Evolutionary conservation across 768 basidiomycete species (phyloP), one percentile per base, ranked within the genome.

Genomic region (Collybia sp.): DNA sequence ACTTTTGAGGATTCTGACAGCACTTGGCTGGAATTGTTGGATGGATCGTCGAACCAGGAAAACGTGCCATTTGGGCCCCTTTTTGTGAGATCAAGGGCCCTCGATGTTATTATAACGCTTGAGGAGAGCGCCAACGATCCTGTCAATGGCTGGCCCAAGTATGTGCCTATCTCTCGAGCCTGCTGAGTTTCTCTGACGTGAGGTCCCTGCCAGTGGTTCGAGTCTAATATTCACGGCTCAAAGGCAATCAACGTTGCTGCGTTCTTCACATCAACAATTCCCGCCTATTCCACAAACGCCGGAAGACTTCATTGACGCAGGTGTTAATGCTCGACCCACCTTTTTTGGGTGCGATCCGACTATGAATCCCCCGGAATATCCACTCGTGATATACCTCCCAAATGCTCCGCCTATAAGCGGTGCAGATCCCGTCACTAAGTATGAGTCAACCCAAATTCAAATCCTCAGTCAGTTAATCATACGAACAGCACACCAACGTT

Each of bases 341-440:
- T 89, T 92, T 67, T 91, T 89, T 65, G 90, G 89, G 2, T 91
- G 89, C 58, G 65, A 84, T 54, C 76, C 81, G 12, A 57, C 44
- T 2, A 58, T 72, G 39, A 60, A 19, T 3, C 73, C 81, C 12
- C 63, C 77, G 1, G 76, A 78, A 46, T 85, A 73, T 50, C 88
- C 88, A 0, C 52, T 91, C 15, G 63, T 91, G 34, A 75, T 91
- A 36, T 89, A 86, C 55, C 68, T 91, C 6, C 89, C 90, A 5
- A 88, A 85, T 58, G 73, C 85, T 25, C 85, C 88, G n/a, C 84
- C 84, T 2, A 53, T 81, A 15, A 72, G 70, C 45, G 84, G 83
- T 17, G 72, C 70, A 47, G 58, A 74, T 45, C 84, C 86, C 11
- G 75, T 81, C 15, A 71, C 80, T n/a, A 82, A 88, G 85, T 85